phyloP scores from a whole-genome alignment of 306 rosid genomes.

The Acacia confusa region DNA sequence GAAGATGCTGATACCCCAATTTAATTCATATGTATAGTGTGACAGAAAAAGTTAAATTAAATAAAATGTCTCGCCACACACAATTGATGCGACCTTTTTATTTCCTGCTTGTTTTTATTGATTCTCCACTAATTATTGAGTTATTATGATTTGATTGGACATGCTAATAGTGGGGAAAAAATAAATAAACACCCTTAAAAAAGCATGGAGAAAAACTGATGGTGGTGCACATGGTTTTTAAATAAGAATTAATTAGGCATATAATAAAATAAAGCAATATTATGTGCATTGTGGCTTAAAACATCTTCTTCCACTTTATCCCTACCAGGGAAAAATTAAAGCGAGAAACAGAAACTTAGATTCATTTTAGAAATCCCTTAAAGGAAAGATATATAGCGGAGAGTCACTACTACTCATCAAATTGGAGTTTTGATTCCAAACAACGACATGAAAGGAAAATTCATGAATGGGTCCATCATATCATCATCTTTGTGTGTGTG shows the following conservation, averaged over 20 bases:
- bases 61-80: neutral
- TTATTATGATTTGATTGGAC: constrained; percentile 14
- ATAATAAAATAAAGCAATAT: neutral
- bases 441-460: neutral
- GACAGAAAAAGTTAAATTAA: neutral
- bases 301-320: neutral
- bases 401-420: neutral
- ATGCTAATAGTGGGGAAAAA: neutral
- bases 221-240: constrained; percentile 6
- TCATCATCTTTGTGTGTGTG: constrained; percentile 25
- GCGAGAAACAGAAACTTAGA: neutral
- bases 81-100: neutral
- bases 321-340: neutral
- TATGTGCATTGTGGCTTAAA: neutral
- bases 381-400: neutral
- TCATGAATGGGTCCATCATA: constrained; percentile 22
- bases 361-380: neutral
- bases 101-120: neutral
- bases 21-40: neutral
- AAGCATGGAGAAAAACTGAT: neutral
- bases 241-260: neutral
- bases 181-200: neutral
- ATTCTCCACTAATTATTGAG: constrained; percentile 14
- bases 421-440: neutral
- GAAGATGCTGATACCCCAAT: neutral